Percentiles rank a stretch among this genome's conserved stretches.
phyloP scores from a whole-genome alignment of 2,329 filamentous ascomycete species.

The Pyrenochaeta sp. region DNA sequence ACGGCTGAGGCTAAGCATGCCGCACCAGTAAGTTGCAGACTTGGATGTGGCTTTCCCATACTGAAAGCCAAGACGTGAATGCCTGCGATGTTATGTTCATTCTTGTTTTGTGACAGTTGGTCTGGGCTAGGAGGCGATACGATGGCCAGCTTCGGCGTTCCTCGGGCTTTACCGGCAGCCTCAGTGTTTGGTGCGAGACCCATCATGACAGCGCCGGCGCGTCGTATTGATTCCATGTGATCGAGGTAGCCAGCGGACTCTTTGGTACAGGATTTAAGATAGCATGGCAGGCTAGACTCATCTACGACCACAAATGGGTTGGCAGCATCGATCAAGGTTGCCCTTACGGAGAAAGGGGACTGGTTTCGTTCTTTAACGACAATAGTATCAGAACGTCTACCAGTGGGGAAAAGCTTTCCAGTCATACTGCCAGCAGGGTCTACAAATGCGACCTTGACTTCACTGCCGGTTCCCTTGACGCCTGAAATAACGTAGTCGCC shows the following conservation, averaged over 20 bases:
- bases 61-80: slow-evolving; percentile 36
- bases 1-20: slow-evolving; percentile 41
- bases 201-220: slow-evolving; percentile 66
- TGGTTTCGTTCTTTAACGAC: slow-evolving; percentile 22
- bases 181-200: slow-evolving; percentile 59
- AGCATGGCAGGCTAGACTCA: slow-evolving; percentile 60
- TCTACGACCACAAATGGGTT: slow-evolving; percentile 70
- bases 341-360: slow-evolving; percentile 51
- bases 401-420: slow-evolving; percentile 67
- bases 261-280: slow-evolving; percentile 53
- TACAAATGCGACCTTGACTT: slow-evolving; percentile 67
- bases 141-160: slow-evolving; percentile 69
- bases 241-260: slow-evolving; percentile 56
- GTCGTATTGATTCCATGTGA: slow-evolving; percentile 65
- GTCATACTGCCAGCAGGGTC: slow-evolving; percentile 71
- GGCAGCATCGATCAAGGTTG: slow-evolving; percentile 68
- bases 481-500: slow-evolving; percentile 71
- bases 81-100: slow-evolving; percentile 13
- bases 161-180: slow-evolving; percentile 52
- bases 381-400: slow-evolving; percentile 61
- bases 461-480: slow-evolving; percentile 65
- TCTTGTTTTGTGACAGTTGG: not conserved
- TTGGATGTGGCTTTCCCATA: slow-evolving; percentile 45
- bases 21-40: slow-evolving; percentile 44
- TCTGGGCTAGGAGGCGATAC: slow-evolving; percentile 47